Conservation (phyloP, 208 protist species). For the Angomonas ambiguus region DNA sequence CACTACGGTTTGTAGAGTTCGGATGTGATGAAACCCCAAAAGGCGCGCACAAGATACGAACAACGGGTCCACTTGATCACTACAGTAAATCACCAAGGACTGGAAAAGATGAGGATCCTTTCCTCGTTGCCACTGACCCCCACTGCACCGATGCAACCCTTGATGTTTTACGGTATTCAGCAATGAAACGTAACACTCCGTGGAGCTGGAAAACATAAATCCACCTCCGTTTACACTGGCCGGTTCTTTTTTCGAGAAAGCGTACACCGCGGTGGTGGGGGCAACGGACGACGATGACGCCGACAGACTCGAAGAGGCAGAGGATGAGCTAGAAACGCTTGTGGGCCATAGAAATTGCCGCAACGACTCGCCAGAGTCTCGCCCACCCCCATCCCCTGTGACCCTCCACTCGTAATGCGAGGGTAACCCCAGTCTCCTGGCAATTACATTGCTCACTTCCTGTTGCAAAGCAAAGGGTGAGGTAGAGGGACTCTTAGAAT, state of each 20-base stretch:
- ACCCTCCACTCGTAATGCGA: neutral
- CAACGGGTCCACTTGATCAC: conserved; percentile 58
- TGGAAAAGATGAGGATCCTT: neutral
- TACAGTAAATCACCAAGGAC: conserved; percentile 58
- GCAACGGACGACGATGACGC: neutral
- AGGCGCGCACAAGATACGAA: conserved; percentile 44
- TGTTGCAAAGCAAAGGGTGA: neutral
- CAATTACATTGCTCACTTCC: neutral
- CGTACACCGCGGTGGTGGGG: neutral
- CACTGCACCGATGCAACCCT: conserved; percentile 31
- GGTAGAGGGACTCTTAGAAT: neutral
- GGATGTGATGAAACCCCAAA: conserved; percentile 51
- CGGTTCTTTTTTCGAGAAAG: neutral
- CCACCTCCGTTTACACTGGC: conserved; percentile 31
- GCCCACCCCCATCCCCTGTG: neutral
- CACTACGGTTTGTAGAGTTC: conserved; percentile 45
- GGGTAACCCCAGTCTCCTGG: neutral
- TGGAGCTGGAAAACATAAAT: conserved; percentile 25
- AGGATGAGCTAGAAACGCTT: neutral
- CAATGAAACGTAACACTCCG: conserved; percentile 54
- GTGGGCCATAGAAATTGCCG: neutral
- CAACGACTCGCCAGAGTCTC: neutral
- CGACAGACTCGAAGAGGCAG: neutral
- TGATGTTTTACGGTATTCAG: conserved; percentile 50
- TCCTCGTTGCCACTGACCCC: neutral